phyloP scores from a whole-genome alignment of 257 asterid genomes.

The Eucommia ulmoides region DNA sequence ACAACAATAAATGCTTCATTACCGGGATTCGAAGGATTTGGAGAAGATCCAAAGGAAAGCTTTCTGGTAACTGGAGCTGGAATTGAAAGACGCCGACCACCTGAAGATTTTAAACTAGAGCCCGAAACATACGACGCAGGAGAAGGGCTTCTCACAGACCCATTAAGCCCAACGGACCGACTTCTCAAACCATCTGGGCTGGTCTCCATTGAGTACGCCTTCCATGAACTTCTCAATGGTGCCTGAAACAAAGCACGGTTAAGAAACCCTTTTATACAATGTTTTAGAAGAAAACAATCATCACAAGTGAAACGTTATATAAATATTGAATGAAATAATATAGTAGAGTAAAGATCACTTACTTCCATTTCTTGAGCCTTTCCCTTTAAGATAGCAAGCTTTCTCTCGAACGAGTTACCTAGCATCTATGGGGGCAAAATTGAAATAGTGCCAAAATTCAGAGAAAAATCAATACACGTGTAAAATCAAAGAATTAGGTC shows the following conservation, averaged over 20 bases:
- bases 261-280: not conserved
- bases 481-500: too few species aligned
- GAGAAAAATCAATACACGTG: too few species aligned
- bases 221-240: constrained; percentile 23
- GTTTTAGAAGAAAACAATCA: too few species aligned
- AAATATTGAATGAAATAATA: too few species aligned
- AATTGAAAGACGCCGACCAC: constrained; percentile 11
- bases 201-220: constrained; percentile 16
- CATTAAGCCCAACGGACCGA: constrained; percentile 9
- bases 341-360: too few species aligned
- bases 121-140: constrained; percentile 9
- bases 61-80: constrained; percentile 15
- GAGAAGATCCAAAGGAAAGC: constrained; percentile 7
- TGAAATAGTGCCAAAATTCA: too few species aligned
- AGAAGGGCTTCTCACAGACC: constrained; percentile 13
- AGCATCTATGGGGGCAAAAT: constrained; percentile 37
- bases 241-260: constrained; percentile 11
- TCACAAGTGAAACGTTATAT: too few species aligned
- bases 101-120: constrained; percentile 10
- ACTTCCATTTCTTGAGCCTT: constrained; percentile 19
- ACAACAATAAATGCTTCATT: constrained; percentile 13
- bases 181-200: constrained; percentile 9
- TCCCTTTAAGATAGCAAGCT: constrained; percentile 52
- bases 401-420: constrained; percentile 80
- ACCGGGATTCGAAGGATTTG: constrained; percentile 5